These are phyloP conservation scores for Schoenoplectus triqueter DNA, from an alignment of 202 grass and related monocot genomes.

Conservation along the genomic window DNA sequence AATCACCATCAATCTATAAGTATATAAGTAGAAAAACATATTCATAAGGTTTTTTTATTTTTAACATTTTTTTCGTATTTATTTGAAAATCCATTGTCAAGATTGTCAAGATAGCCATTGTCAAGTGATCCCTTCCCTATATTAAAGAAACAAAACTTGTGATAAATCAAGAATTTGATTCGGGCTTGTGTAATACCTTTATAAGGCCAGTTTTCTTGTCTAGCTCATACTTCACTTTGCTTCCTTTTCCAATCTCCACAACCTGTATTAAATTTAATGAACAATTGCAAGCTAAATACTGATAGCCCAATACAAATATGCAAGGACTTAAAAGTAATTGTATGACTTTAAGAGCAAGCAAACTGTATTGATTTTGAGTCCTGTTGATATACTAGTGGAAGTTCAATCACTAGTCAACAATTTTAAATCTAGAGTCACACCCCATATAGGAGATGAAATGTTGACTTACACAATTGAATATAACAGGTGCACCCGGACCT, in stretches of 20 bases:
- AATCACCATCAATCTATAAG: too few species aligned
- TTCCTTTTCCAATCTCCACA: conserved; percentile 89
- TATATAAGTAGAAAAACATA: too few species aligned
- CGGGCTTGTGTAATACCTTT: conserved; percentile 46
- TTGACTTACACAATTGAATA: conserved; percentile 88
- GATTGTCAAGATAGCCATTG: too few species aligned
- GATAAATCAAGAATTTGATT: background rate
- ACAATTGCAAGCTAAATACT: background rate
- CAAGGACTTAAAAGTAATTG: background rate
- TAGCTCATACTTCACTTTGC: conserved; percentile 97
- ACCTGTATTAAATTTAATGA: conserved; percentile 50
- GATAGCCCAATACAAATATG: background rate
- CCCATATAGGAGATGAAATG: conserved; percentile 1
- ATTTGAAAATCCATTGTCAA: too few species aligned
- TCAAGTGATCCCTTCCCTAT: background rate
- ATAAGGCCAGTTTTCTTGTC: conserved; percentile 98
- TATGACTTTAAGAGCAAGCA: background rate
- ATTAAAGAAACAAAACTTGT: background rate
- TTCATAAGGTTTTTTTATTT: too few species aligned
- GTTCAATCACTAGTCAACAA: background rate
- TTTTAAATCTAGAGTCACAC: background rate
- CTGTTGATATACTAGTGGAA: background rate
- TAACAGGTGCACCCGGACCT: conserved; percentile 81
- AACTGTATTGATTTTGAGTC: background rate
- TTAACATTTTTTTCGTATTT: too few species aligned